Percentiles rank a stretch among this genome's conserved stretches.
Evolutionary conservation across 116 monocot species (phyloP).

Genomic region (Dioscorea cayenensis): DNA sequence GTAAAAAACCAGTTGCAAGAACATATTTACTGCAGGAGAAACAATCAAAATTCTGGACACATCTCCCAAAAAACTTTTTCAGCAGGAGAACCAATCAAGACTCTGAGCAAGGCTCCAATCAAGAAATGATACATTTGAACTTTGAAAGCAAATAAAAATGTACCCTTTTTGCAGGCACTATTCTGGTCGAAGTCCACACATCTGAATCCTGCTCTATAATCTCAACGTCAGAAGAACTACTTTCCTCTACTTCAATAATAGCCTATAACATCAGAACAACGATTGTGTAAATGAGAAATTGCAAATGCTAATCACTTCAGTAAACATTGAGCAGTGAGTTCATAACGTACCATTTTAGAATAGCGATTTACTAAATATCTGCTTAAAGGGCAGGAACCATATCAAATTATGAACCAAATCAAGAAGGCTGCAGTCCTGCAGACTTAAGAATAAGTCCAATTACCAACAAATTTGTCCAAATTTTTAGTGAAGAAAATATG

Average conservation of each 20-base stretch:
- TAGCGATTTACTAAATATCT: not conserved
- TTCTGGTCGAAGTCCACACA: not conserved
- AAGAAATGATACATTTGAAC: not conserved
- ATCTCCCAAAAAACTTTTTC: no score
- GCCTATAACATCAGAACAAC: not conserved
- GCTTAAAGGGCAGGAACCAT: not conserved
- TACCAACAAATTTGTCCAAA: no score
- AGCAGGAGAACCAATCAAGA: no score
- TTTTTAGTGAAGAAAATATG: no score
- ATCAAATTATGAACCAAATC: no score
- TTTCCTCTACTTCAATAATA: not conserved
- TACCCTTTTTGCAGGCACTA: not conserved
- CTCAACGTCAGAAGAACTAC: not conserved
- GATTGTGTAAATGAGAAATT: not conserved
- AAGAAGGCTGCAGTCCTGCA: no score
- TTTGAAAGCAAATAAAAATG: not conserved
- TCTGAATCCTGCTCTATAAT: not conserved
- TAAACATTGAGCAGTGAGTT: not conserved
- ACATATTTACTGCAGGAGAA: no score
- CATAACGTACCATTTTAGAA: not conserved
- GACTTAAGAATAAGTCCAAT: no score
- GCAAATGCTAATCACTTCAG: not conserved
- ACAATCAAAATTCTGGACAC: no score
- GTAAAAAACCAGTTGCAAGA: no score
- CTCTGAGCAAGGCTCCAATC: no score